A percentile compares a stretch with the other conserved stretches of the same genome.
Evolutionary conservation across 805 yeast species (phyloP).

Genomic region (Wickerhamiella musiphila): DNA sequence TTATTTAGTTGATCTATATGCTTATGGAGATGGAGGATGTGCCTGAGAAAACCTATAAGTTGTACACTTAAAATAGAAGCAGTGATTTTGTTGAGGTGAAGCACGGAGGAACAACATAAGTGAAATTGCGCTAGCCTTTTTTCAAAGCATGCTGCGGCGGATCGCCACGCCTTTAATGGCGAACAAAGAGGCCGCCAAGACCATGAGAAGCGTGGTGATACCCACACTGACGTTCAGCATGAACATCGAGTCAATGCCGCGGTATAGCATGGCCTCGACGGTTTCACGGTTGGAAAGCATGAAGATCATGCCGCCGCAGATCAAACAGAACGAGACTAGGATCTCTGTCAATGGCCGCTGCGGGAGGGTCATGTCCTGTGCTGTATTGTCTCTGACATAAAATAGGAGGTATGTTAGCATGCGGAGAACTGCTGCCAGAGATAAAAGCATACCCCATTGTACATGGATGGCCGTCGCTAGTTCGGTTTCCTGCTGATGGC

Average conservation of each 20-base stretch:
- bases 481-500: slow-evolving; percentile 70
- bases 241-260: slow-evolving; percentile 79
- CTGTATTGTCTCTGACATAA: slow-evolving; percentile 23
- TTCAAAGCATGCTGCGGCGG: too few species aligned
- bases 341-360: slow-evolving; percentile 77
- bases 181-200: slow-evolving; percentile 65
- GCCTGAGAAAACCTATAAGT: slow-evolving; percentile 10
- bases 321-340: slow-evolving; percentile 55
- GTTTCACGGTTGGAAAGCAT: slow-evolving; percentile 85
- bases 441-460: slow-evolving; percentile 82
- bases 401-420: slow-evolving; percentile 42
- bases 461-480: slow-evolving; percentile 66
- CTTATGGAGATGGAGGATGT: too few species aligned
- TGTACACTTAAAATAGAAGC: too few species aligned
- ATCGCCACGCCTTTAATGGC: slow-evolving; percentile 21
- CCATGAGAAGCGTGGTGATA: slow-evolving; percentile 58
- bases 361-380: slow-evolving; percentile 26
- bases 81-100: too few species aligned
- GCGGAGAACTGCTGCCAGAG: slow-evolving; percentile 70
- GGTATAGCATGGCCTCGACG: slow-evolving; percentile 60
- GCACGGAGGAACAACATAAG: slow-evolving; percentile 3
- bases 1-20: too few species aligned
- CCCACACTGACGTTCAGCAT: slow-evolving; percentile 80
- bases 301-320: slow-evolving; percentile 81
- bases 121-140: background rate